Evolutionary conservation across 257 asterid species (phyloP), one percentile per base, ranked within the genome.

Genomic region (Osmanthus fragrans): DNA sequence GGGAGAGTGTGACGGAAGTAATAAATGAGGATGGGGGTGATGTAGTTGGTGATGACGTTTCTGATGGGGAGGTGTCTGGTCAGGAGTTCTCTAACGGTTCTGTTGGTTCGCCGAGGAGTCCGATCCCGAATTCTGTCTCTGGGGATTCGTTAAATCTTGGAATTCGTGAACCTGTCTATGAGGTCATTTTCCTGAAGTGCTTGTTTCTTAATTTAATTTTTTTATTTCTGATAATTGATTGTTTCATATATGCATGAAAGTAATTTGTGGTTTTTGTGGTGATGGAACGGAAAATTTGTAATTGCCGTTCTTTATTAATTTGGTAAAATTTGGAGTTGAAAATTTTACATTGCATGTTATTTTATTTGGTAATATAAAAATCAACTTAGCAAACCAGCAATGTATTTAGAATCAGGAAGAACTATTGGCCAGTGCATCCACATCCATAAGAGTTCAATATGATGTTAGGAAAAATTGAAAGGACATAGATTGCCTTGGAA

Each of bases 111-210:
- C 86, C 73, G 78, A 87, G 83, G 89, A 80, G 39, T 74, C 73
- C 76, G 45, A 27, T 12, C 69, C 2, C 69, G 2, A 63, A 63
- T 27, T 27, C 69, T 12, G 42, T 84, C 73, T 13, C 89, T 9
- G 90, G 91, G 16, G 97, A 94, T 82, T 84, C 97, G 12, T 79
- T 92, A 66, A 86, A 90, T 19, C 97, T 93, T 13, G 99, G 99
- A 47, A 86, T 93, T 71, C 98, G 97, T 4, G 98, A 96, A 81
- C 95, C 98, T 77, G 94, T 92, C 34, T 92, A 96, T 74, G 98
- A 92, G 99, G 99, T 96, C 33, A 1, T 27, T 34, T 39, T 78
- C 27, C 42, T 49, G 40, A 70, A 70, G 64, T 32, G 71, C 10
- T 29, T 77, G 69, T 32, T 30, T 37, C 7, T 25, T 58, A 71